Conservation (phyloP, 805 yeast species). For the Saccharomyces paradoxus region DNA sequence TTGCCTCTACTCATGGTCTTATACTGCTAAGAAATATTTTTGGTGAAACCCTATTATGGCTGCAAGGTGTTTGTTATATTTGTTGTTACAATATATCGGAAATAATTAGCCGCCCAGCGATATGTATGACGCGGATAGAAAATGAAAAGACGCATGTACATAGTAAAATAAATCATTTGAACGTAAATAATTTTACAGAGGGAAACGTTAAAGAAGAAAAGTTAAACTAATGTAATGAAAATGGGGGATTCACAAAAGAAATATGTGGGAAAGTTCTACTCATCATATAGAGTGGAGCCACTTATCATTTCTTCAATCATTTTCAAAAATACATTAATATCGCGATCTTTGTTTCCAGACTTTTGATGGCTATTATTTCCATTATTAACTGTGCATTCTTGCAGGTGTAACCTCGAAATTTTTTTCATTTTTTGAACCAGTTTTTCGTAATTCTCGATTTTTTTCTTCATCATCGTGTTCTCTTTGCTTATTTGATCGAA, state of each 20-base stretch:
- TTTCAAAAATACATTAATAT: constrained; percentile 4
- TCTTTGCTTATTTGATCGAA: constrained; percentile 40
- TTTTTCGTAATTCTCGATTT: constrained; percentile 28
- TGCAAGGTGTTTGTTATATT: neutral
- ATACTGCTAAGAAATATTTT: neutral
- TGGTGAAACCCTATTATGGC: neutral
- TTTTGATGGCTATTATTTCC: neutral
- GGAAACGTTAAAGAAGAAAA: neutral
- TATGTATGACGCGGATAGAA: neutral
- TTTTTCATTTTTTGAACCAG: constrained; percentile 15
- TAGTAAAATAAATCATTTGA: neutral
- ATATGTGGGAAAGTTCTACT: neutral
- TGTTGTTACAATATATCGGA: neutral
- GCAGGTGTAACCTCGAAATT: constrained; percentile 14
- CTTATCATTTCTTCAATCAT: constrained; percentile 12
- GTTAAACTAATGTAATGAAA: neutral
- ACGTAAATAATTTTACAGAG: neutral
- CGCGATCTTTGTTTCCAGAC: constrained; percentile 4
- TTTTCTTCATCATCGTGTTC: constrained; percentile 30
- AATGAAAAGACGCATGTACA: neutral
- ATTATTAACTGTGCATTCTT: neutral
- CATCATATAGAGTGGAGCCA: neutral
- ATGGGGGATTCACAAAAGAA: neutral
- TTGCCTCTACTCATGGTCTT: neutral
- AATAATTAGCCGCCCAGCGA: neutral